Percentiles rank a stretch among this genome's conserved stretches.
Conservation (phyloP, 768 basidiomycete species). For the Russula vinacea region DNA sequence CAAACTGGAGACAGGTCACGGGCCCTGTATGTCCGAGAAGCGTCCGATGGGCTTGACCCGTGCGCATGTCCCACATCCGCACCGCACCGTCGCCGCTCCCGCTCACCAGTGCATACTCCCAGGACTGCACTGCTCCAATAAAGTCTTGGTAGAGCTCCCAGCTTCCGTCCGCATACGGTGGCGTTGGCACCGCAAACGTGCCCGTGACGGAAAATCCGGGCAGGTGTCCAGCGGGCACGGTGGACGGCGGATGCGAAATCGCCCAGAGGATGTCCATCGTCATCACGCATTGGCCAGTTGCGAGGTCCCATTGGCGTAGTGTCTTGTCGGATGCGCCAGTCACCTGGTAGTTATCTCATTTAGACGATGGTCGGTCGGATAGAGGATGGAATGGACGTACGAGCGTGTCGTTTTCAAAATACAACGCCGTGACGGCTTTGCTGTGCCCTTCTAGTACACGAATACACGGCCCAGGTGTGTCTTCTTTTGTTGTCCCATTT, state of each 20-base stretch:
- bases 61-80: constrained; percentile 99
- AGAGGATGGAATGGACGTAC: constrained; percentile 44
- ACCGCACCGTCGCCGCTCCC: constrained; percentile 97
- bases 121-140: constrained; percentile 96
- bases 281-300: constrained; percentile 95
- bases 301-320: constrained; percentile 95
- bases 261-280: constrained; percentile 99
- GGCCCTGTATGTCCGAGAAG: constrained; percentile 90
- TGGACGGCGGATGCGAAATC: constrained; percentile 83
- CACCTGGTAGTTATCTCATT: constrained; percentile 58
- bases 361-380: not conserved
- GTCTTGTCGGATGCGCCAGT: constrained; percentile 99
- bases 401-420: constrained; percentile 92
- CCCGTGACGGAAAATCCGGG: constrained; percentile 53
- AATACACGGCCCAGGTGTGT: constrained; percentile 53
- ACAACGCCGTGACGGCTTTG: constrained; percentile 88
- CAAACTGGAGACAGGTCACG: constrained; percentile 92
- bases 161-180: constrained; percentile 83
- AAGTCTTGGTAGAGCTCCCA: constrained; percentile 98
- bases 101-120: constrained; percentile 96
- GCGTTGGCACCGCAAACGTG: constrained; percentile 76
- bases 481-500: constrained; percentile 31
- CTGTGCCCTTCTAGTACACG: constrained; percentile 85
- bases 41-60: constrained; percentile 93
- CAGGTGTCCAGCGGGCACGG: constrained; percentile 41